Conservation (phyloP, 257 asterid genomes). For the Penstemon barbatus region DNA sequence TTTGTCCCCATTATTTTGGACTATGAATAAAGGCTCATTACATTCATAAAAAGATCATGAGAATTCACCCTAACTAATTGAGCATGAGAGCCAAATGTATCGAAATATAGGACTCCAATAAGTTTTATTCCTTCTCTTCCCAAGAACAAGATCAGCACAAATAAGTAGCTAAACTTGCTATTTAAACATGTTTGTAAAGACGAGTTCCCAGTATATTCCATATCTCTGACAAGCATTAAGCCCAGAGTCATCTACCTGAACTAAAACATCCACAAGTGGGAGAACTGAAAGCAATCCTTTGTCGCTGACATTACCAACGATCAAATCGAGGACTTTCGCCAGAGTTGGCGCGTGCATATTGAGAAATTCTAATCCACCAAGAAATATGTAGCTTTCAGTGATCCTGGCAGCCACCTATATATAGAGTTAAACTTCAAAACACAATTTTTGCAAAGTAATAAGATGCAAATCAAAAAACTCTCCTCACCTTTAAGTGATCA, state of each 20-base stretch:
- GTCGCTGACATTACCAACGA: slow-evolving; percentile 84
- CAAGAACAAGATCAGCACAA: slow-evolving; percentile 5
- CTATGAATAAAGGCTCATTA: too few relatives aligned
- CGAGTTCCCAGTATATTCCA: too few relatives aligned
- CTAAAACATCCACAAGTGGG: slow-evolving; percentile 81
- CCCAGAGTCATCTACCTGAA: slow-evolving; percentile 68
- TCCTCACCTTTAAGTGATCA: slow-evolving; percentile 74
- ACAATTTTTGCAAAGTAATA: slow-evolving; percentile 20
- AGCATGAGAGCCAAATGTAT: too few relatives aligned
- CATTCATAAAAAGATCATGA: too few relatives aligned
- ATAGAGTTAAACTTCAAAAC: slow-evolving; percentile 36
- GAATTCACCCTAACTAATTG: too few relatives aligned
- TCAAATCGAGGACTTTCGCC: slow-evolving; percentile 84
- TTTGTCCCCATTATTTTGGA: too few relatives aligned
- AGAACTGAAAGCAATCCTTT: slow-evolving; percentile 81
- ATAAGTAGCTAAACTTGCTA: background rate
- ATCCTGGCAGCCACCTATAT: slow-evolving; percentile 80
- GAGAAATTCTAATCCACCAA: slow-evolving; percentile 83
- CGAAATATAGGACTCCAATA: slow-evolving; percentile 6
- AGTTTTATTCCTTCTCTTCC: background rate
- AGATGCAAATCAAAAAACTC: slow-evolving; percentile 11
- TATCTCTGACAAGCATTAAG: background rate
- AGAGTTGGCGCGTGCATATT: slow-evolving; percentile 71
- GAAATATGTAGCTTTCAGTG: slow-evolving; percentile 80
- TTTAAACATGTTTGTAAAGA: too few relatives aligned